Percentiles rank a stretch among this genome's conserved stretches.
Evolutionary conservation across 805 yeast species (phyloP).

Genomic region (Lipomyces yamadae): DNA sequence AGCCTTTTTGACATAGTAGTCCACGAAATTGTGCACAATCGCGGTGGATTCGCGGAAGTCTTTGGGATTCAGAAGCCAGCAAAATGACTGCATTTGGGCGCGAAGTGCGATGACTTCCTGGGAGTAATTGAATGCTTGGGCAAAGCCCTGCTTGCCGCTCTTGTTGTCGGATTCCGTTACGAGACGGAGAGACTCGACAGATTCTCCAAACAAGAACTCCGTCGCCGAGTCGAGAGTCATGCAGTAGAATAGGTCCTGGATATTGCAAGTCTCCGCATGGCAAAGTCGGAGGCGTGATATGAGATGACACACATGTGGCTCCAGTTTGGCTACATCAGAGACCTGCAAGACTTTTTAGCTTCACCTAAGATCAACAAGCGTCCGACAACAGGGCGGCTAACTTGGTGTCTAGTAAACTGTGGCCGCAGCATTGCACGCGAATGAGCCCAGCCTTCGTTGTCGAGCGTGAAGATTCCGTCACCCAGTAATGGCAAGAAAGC

Average conservation of each 20-base stretch:
- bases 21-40: constrained; percentile 47
- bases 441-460: constrained; percentile 48
- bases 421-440: constrained; percentile 48
- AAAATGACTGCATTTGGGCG: constrained; percentile 36
- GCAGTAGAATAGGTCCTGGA: constrained; percentile 42
- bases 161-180: constrained; percentile 12
- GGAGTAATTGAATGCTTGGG: constrained; percentile 38
- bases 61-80: constrained; percentile 36
- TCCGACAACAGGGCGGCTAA: constrained; percentile 15
- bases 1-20: constrained; percentile 51
- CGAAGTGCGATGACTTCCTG: constrained; percentile 37
- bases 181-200: constrained; percentile 39
- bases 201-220: constrained; percentile 46
- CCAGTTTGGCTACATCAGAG: constrained; percentile 40
- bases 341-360: constrained; percentile 9
- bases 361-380: background rate
- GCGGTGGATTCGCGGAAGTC: constrained; percentile 46
- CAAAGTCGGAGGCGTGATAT: constrained; percentile 26
- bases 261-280: constrained; percentile 38
- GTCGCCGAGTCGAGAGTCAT: constrained; percentile 47
- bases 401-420: constrained; percentile 46
- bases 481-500: constrained; percentile 45
- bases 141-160: constrained; percentile 34
- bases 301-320: constrained; percentile 42
- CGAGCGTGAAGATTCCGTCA: constrained; percentile 47